These are phyloP conservation scores for Aristolochia contorta DNA, from an alignment of 164 flowering plant genomes.

Conservation along the genomic window DNA sequence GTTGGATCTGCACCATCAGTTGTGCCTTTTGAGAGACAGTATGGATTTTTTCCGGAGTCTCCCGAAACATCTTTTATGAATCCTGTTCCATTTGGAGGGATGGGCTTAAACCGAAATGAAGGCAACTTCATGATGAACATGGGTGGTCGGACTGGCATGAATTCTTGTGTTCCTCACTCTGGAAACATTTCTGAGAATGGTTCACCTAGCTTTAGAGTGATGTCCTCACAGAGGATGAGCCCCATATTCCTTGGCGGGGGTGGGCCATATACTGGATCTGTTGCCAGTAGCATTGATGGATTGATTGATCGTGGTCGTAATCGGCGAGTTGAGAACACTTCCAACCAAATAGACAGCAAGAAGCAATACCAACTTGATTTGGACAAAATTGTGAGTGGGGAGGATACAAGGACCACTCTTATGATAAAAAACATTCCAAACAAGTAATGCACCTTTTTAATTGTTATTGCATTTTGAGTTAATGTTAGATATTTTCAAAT, in stretches of 20 bases:
- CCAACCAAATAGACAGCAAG: slow-evolving; percentile 56
- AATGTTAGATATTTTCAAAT: not conserved
- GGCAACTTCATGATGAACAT: slow-evolving; percentile 43
- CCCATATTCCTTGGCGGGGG: slow-evolving; percentile 46
- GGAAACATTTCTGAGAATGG: slow-evolving; percentile 58
- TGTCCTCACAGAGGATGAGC: slow-evolving; percentile 55
- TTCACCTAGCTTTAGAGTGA: slow-evolving; percentile 53
- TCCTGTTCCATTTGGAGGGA: slow-evolving; percentile 40
- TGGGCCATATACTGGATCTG: slow-evolving; percentile 38
- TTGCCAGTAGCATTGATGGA: slow-evolving; percentile 34
- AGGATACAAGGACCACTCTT: slow-evolving; percentile 79
- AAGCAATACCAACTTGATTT: slow-evolving; percentile 83
- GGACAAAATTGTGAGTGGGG: slow-evolving; percentile 74
- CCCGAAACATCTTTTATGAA: slow-evolving; percentile 48
- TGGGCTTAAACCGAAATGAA: slow-evolving; percentile 42
- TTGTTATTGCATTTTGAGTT: not conserved
- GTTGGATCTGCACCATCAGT: slow-evolving; percentile 97
- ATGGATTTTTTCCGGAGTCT: slow-evolving; percentile 61
- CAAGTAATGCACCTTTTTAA: slow-evolving; percentile 43
- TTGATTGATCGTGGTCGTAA: slow-evolving; percentile 55
- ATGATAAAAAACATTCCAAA: slow-evolving; percentile 97
- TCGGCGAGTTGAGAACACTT: slow-evolving; percentile 53
- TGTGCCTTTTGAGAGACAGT: slow-evolving; percentile 54
- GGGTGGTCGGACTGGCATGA: slow-evolving; percentile 36
- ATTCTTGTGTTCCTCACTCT: slow-evolving; percentile 36